Conservation (phyloP, 2,329 filamentous ascomycete species). For the Colletotrichum somersetense region DNA sequence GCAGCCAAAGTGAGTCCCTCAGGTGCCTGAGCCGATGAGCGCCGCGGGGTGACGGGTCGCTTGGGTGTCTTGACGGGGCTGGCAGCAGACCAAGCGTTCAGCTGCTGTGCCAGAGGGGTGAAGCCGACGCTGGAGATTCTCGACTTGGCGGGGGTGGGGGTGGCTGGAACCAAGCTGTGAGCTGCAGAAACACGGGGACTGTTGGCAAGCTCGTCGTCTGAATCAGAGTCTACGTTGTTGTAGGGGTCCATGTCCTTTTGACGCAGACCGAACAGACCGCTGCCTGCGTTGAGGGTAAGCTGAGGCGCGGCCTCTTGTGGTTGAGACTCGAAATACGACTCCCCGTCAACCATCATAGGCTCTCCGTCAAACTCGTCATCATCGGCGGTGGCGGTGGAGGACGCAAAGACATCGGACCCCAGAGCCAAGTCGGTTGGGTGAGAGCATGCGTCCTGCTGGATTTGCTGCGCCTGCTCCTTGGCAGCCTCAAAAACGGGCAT, state of each 20-base stretch:
- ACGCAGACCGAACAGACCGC: conserved; percentile 59
- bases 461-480: conserved; percentile 10
- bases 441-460: neutral
- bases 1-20: conserved; percentile 1
- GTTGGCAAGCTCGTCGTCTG: conserved; percentile 64
- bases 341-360: conserved; percentile 43
- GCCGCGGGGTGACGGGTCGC: conserved; percentile 5
- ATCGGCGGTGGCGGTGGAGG: conserved; percentile 24
- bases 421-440: conserved; percentile 23
- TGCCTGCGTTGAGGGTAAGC: conserved; percentile 46
- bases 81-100: conserved; percentile 72
- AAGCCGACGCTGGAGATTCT: conserved; percentile 63
- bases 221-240: conserved; percentile 62
- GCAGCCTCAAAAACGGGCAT: conserved; percentile 45
- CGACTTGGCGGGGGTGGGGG: conserved; percentile 56
- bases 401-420: conserved; percentile 36
- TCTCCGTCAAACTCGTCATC: conserved; percentile 29
- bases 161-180: conserved; percentile 52
- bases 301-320: conserved; percentile 45
- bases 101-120: conserved; percentile 72
- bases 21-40: conserved; percentile 1
- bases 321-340: conserved; percentile 47
- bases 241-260: conserved; percentile 61
- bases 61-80: conserved; percentile 62
- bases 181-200: conserved; percentile 44